Evolutionary conservation across 768 basidiomycete species (phyloP).

Genomic region (Podaxis pistillaris): DNA sequence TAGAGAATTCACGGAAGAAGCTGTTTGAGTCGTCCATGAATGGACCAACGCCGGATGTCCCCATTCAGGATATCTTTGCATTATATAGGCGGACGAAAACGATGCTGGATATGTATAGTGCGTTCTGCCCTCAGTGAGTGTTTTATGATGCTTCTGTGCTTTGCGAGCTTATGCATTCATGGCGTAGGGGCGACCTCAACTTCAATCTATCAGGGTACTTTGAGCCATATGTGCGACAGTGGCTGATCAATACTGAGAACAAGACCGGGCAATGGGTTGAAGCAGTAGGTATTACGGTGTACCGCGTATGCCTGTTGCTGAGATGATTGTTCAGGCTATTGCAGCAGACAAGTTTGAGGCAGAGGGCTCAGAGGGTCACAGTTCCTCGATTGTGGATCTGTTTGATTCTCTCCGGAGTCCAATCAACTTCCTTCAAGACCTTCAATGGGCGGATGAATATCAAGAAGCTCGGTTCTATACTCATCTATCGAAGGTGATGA

Average conservation of each 20-base stretch:
- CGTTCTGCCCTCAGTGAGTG: constrained; percentile 77
- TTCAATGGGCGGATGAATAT: constrained; percentile 91
- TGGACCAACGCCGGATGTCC: constrained; percentile 82
- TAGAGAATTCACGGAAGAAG: constrained; percentile 68
- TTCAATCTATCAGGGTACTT: constrained; percentile 81
- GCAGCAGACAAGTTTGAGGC: constrained; percentile 81
- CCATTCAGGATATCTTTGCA: constrained; percentile 87
- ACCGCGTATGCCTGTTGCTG: not conserved
- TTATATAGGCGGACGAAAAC: constrained; percentile 79
- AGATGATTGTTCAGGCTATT: constrained; percentile 49
- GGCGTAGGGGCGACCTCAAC: constrained; percentile 47
- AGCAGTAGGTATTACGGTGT: constrained; percentile 52
- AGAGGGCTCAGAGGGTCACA: constrained; percentile 78
- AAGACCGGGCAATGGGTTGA: constrained; percentile 96
- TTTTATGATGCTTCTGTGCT: not conserved
- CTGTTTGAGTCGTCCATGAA: constrained; percentile 83
- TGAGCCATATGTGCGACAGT: constrained; percentile 83
- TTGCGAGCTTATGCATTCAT: constrained; percentile 1
- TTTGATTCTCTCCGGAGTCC: constrained; percentile 94
- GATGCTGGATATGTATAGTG: constrained; percentile 74
- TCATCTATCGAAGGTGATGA: constrained; percentile 75
- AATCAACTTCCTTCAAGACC: constrained; percentile 80
- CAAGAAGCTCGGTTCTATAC: constrained; percentile 91
- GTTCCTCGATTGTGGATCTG: constrained; percentile 95
- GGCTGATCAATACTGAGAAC: constrained; percentile 84